Percentiles rank a stretch among this genome's conserved stretches.
Conservation (phyloP, 2,329 filamentous ascomycete species). For the Exophiala oligosperma region DNA sequence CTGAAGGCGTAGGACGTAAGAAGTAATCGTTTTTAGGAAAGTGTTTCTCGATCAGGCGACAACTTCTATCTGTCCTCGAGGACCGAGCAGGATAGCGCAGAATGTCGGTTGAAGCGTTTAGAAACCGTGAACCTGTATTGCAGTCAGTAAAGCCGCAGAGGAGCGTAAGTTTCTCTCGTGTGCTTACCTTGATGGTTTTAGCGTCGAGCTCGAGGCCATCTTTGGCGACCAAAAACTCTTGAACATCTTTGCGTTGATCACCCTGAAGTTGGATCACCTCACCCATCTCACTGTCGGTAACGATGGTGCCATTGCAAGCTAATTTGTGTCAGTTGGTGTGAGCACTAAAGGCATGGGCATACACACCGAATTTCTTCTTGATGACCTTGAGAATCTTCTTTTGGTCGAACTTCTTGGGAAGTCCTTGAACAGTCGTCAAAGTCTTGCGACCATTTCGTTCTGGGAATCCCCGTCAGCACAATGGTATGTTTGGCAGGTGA, state of each 20-base stretch:
- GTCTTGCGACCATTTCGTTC: conserved; percentile 99
- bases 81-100: conserved; percentile 45
- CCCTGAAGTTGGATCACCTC: conserved; percentile 99
- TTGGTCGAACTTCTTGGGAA: conserved; percentile 98
- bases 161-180: no score
- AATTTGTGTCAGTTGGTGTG: conserved; percentile 65
- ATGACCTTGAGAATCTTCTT: conserved; percentile 99
- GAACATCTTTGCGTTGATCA: conserved; percentile 98
- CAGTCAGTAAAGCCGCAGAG: conserved; percentile 1
- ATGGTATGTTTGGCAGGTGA: neutral
- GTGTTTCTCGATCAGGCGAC: conserved; percentile 15
- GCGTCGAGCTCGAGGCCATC: conserved; percentile 89
- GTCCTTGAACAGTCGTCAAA: conserved; percentile 98
- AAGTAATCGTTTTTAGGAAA: conserved; percentile 21
- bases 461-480: conserved; percentile 45
- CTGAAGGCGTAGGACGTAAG: conserved; percentile 21
- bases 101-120: conserved; percentile 45
- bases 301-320: conserved; percentile 99
- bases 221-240: conserved; percentile 94
- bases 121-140: conserved; percentile 51
- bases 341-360: conserved; percentile 61
- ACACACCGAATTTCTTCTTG: conserved; percentile 96
- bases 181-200: conserved; percentile 88
- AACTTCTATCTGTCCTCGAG: conserved; percentile 40
- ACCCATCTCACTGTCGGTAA: conserved; percentile 93